These are phyloP conservation scores for Penicillium sp. DNA, from an alignment of 2,329 filamentous ascomycete species.

Conservation along the genomic window DNA sequence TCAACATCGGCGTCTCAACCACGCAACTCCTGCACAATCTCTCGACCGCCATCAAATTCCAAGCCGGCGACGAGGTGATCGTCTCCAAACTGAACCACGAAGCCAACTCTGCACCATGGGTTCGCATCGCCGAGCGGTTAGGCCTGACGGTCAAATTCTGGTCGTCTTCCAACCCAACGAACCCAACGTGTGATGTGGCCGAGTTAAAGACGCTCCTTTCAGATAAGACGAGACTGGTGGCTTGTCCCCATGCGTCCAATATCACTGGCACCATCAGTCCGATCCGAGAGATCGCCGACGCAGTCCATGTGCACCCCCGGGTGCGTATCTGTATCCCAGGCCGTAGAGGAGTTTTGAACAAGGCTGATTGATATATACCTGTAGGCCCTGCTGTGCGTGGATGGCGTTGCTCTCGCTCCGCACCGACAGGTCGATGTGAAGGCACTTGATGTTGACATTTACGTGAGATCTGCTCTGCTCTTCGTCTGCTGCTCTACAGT, in stretches of 20 bases:
- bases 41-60: slow-evolving; percentile 58
- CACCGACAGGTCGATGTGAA: slow-evolving; percentile 72
- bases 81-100: slow-evolving; percentile 77
- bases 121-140: slow-evolving; percentile 66
- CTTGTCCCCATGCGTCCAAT: slow-evolving; percentile 75
- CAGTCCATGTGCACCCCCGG: slow-evolving; percentile 50
- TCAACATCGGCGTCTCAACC: slow-evolving; percentile 68
- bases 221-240: slow-evolving; percentile 68
- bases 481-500: too few species aligned
- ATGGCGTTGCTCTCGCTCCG: slow-evolving; percentile 77
- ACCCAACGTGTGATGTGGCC: slow-evolving; percentile 63
- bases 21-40: slow-evolving; percentile 79
- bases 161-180: slow-evolving; percentile 54
- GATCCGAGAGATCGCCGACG: slow-evolving; percentile 39
- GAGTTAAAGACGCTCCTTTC: slow-evolving; percentile 65
- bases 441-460: slow-evolving; percentile 72
- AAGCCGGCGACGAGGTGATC: slow-evolving; percentile 67
- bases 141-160: slow-evolving; percentile 72
- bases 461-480: slow-evolving; percentile 52
- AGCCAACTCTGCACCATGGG: slow-evolving; percentile 78
- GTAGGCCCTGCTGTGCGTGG: slow-evolving; percentile 68
- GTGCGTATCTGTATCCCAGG: slow-evolving; percentile 14
- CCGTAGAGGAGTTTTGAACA: neutral
- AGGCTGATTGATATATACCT: neutral
- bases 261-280: slow-evolving; percentile 71